Conservation (phyloP, 1,284 basidiomycete species). For the Ganoderma boninense region DNA sequence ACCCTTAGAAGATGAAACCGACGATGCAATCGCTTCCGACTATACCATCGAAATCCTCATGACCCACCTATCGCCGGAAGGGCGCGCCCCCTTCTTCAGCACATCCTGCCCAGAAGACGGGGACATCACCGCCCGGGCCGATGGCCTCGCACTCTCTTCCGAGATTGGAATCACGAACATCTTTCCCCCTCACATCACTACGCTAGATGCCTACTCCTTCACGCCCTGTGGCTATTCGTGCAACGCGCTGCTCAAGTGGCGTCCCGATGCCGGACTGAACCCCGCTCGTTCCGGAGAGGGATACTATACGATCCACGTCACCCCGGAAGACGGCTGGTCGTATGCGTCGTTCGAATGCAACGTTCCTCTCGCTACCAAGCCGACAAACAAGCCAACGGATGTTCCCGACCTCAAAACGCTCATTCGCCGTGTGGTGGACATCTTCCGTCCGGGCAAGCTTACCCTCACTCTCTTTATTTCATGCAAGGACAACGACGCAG, state of each 20-base stretch:
- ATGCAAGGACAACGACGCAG: constrained; percentile 59
- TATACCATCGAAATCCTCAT: constrained; percentile 99
- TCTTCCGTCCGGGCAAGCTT: constrained; percentile 92
- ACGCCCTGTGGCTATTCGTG: constrained; percentile 97
- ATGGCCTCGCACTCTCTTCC: constrained; percentile 76
- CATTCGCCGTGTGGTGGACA: constrained; percentile 87
- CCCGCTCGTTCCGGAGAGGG: constrained; percentile 66
- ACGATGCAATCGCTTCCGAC: constrained; percentile 58
- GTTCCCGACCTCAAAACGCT: constrained; percentile 84
- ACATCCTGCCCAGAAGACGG: constrained; percentile 42
- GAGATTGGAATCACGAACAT: constrained; percentile 86
- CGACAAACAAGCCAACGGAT: constrained; percentile 45
- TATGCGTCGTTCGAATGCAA: constrained; percentile 99
- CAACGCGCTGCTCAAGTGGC: constrained; percentile 88
- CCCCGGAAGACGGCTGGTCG: constrained; percentile 96
- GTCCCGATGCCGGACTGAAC: constrained; percentile 37
- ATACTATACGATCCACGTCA: constrained; percentile 99
- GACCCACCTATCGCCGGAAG: constrained; percentile 87
- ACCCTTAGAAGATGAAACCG: constrained; percentile 33
- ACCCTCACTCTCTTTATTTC: constrained; percentile 95
- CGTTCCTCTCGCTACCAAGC: constrained; percentile 73
- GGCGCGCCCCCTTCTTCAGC: constrained; percentile 85
- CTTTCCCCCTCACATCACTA: constrained; percentile 82
- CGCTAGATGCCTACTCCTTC: constrained; percentile 94
- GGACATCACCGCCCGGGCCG: constrained; percentile 58